Conservation (phyloP, 495 filamentous ascomycete species). For the Talaromyces proteolyticus region DNA sequence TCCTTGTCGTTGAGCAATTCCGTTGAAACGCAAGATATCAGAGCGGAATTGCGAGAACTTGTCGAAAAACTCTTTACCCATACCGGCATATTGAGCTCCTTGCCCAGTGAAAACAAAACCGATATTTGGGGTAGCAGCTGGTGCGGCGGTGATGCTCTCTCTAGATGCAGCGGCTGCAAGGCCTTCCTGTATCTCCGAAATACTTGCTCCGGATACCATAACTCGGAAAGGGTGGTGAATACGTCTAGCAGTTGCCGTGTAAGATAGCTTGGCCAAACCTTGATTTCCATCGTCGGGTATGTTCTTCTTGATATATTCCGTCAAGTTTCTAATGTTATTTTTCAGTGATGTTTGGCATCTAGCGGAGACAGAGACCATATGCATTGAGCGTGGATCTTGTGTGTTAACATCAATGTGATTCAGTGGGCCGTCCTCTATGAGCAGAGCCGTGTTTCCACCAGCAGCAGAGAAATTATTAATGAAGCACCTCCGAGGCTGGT, state of each 20-base stretch:
- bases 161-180: slow-evolving; percentile 11
- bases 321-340: slow-evolving; percentile 45
- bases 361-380: slow-evolving; percentile 48
- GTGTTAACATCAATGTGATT: slow-evolving; percentile 27
- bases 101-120: slow-evolving; percentile 50
- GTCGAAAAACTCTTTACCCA: slow-evolving; percentile 60
- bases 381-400: slow-evolving; percentile 45
- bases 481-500: slow-evolving; percentile 56
- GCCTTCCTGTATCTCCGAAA: slow-evolving; percentile 12
- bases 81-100: slow-evolving; percentile 44
- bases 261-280: slow-evolving; percentile 47
- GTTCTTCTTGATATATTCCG: slow-evolving; percentile 34
- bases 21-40: slow-evolving; percentile 62
- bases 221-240: slow-evolving; percentile 76
- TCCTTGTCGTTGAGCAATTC: slow-evolving; percentile 61
- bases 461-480: slow-evolving; percentile 66
- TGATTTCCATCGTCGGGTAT: slow-evolving; percentile 32
- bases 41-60: slow-evolving; percentile 53
- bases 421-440: slow-evolving; percentile 50
- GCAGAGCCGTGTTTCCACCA: slow-evolving; percentile 45
- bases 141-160: slow-evolving; percentile 32
- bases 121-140: slow-evolving; percentile 36
- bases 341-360: slow-evolving; percentile 48
- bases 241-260: slow-evolving; percentile 79
- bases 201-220: slow-evolving; percentile 44